A percentile compares a stretch with the other conserved stretches of the same genome.
phyloP scores from a whole-genome alignment of 805 yeast genomes.

The Candida easanensis region DNA sequence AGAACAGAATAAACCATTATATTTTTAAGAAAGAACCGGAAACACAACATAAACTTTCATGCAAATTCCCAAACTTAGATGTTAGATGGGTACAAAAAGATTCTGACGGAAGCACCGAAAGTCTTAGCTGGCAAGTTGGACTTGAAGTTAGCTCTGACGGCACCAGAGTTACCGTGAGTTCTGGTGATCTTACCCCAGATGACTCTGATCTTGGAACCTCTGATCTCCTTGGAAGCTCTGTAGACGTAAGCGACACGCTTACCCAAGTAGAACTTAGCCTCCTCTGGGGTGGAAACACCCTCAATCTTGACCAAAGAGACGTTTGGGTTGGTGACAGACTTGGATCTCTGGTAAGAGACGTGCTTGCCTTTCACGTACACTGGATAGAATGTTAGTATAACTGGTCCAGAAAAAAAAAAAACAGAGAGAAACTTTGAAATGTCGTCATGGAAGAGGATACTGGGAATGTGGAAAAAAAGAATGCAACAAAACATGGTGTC shows the following conservation, averaged over 20 bases:
- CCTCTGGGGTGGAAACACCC: conserved; percentile 89
- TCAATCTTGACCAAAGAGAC: conserved; percentile 95
- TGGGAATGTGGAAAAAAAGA: not conserved
- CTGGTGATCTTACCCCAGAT: conserved; percentile 99
- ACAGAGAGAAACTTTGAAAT: not conserved
- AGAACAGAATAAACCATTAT: conserved; percentile 16
- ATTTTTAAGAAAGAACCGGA: conserved; percentile 17
- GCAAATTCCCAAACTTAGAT: conserved; percentile 55
- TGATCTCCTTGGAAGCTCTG: conserved; percentile 96
- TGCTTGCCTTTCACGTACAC: conserved; percentile 99
- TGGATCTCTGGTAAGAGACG: conserved; percentile 99
- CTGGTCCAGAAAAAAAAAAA: not conserved
- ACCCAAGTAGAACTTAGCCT: conserved; percentile 99
- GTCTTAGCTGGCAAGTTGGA: conserved; percentile 99
- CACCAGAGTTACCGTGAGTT: conserved; percentile 98
- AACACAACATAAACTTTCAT: conserved; percentile 20
- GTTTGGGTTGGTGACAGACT: conserved; percentile 97
- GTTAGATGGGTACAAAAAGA: conserved; percentile 99
- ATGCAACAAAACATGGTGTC: too few relatives aligned
- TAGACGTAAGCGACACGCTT: conserved; percentile 99
- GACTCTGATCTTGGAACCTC: conserved; percentile 99
- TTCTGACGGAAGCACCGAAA: conserved; percentile 99
- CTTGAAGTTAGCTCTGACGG: conserved; percentile 98
- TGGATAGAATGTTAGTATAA: conserved; percentile 35
- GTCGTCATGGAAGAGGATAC: not conserved